phyloP scores from a whole-genome alignment of 2,329 filamentous ascomycete species.

The Paradendryphiella salina region DNA sequence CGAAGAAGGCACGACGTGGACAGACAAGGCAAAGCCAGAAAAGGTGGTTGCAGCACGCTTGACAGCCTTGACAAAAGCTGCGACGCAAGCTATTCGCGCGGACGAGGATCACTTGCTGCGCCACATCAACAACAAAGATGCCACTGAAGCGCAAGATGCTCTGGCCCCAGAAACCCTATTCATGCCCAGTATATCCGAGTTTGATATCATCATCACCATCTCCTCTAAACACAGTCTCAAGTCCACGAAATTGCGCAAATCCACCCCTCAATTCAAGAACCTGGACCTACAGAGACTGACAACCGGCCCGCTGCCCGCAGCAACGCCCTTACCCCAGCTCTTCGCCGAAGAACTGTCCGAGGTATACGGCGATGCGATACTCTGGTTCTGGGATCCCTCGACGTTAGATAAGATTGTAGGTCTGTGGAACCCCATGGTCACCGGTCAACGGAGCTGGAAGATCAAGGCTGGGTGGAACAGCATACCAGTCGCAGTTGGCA shows the following conservation, averaged over 20 bases:
- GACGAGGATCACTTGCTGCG: slow-evolving; percentile 55
- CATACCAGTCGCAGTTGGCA: slow-evolving; percentile 56
- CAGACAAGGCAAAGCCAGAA: slow-evolving; percentile 67
- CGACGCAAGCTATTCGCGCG: slow-evolving; percentile 55
- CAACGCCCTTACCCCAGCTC: slow-evolving; percentile 63
- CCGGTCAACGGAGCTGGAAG: slow-evolving; percentile 63
- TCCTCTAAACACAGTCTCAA: slow-evolving; percentile 56
- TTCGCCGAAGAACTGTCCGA: slow-evolving; percentile 69
- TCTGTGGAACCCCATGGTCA: slow-evolving; percentile 65
- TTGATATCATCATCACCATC: slow-evolving; percentile 82
- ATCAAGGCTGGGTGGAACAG: slow-evolving; percentile 71
- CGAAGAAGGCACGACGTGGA: slow-evolving; percentile 77
- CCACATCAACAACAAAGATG: slow-evolving; percentile 10
- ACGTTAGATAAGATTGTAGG: slow-evolving; percentile 63
- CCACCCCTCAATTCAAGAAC: slow-evolving; percentile 73
- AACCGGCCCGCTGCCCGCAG: slow-evolving; percentile 40
- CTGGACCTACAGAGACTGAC: slow-evolving; percentile 59
- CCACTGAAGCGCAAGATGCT: background rate
- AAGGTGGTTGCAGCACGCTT: slow-evolving; percentile 84
- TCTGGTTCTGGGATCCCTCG: slow-evolving; percentile 75
- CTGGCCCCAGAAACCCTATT: slow-evolving; percentile 65
- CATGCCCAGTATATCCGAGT: slow-evolving; percentile 71
- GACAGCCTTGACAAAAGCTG: slow-evolving; percentile 78
- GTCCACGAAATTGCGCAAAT: slow-evolving; percentile 33
- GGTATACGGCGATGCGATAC: slow-evolving; percentile 68